Evolutionary conservation across 441 rosid species (phyloP), one percentile per base, ranked within the genome.

Genomic region (Gossypium gossypioides): DNA sequence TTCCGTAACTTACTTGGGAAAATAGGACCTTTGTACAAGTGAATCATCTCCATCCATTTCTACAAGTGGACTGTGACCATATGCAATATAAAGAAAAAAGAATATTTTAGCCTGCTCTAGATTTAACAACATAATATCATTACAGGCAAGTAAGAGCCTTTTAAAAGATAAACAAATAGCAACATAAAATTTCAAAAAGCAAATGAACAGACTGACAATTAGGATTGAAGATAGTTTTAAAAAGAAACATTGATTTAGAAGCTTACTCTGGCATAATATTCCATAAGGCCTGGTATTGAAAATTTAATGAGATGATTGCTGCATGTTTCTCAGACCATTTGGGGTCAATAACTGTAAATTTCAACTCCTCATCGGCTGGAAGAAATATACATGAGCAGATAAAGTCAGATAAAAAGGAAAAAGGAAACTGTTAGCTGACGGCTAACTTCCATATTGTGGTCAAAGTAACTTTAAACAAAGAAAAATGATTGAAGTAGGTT

Each of bases 301-400:
- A 82, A 86, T 87, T 89, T 83, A 91, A 76, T 42, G 86, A 85
- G 61, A 77, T 76, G 46, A 95, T 88, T 57, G 81, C 77, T 50
- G 88, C 87, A 81, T 83, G 85, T 81, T 80, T 88, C 81, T 81
- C 82, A 7, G 84, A 81, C 97, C 99, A 95, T 68, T 86, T 81
- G 50, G 83, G 81, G 67, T 91, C 96, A 76, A 71, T 68, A 69
- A 84, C 85, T 0, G 82, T 84, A 82, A 92, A 82, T 84, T 86
- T 85, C 83, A 94, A 80, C 82, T 89, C 96, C 87, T 90, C 96
- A 74, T 83, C 63, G 54, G 81, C 99, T 91, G 82, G 76, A 78
- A 40, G 72, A 59, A 66, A 56, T 69, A 67, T 71, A 58, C 10
- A 70, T 25, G 48, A 58, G 9, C 44, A 78, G 61, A 74, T 1